Percentiles rank a stretch among this genome's conserved stretches.
Conservation (phyloP, 2,329 filamentous ascomycete genomes). For the Aspergillus brasiliensis region DNA sequence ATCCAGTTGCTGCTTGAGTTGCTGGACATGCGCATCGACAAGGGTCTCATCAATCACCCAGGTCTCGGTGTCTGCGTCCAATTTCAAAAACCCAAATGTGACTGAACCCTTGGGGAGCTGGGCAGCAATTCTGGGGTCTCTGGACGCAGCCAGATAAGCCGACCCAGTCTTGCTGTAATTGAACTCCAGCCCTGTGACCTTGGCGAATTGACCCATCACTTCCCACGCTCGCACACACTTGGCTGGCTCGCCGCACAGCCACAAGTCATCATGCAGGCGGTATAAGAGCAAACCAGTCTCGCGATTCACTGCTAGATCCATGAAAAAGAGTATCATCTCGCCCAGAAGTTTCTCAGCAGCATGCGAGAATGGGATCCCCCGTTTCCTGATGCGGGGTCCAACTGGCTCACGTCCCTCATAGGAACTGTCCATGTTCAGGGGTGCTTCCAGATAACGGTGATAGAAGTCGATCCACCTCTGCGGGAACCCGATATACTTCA, state of each 20-base stretch:
- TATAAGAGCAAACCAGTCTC: constrained; percentile 48
- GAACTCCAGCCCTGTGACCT: constrained; percentile 48
- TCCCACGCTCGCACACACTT: constrained; percentile 48
- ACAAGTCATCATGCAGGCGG: constrained; percentile 54
- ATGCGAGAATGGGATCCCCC: constrained; percentile 52
- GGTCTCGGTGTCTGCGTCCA: constrained; percentile 36
- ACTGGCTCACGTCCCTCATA: constrained; percentile 25
- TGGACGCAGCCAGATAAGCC: constrained; percentile 42
- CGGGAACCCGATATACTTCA: constrained; percentile 50
- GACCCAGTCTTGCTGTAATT: constrained; percentile 54
- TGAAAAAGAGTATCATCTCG: constrained; percentile 51
- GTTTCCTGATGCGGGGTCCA: constrained; percentile 42
- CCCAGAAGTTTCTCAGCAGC: constrained; percentile 51
- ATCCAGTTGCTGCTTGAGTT: constrained; percentile 44
- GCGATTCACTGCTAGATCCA: constrained; percentile 51
- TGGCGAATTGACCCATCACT: constrained; percentile 45
- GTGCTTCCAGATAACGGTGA: constrained; percentile 48
- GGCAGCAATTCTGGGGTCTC: constrained; percentile 25
- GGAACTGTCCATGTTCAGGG: constrained; percentile 45
- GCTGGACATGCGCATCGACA: constrained; percentile 43
- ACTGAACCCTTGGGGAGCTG: constrained; percentile 53
- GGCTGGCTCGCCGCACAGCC: constrained; percentile 49
- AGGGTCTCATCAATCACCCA: constrained; percentile 44
- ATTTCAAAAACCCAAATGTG: constrained; percentile 54
- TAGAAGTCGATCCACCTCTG: constrained; percentile 49